A percentile compares a stretch with the other conserved stretches of the same genome.
Conservation (phyloP, 371 early-diverging fungal genomes). For the Ordospora colligata region DNA sequence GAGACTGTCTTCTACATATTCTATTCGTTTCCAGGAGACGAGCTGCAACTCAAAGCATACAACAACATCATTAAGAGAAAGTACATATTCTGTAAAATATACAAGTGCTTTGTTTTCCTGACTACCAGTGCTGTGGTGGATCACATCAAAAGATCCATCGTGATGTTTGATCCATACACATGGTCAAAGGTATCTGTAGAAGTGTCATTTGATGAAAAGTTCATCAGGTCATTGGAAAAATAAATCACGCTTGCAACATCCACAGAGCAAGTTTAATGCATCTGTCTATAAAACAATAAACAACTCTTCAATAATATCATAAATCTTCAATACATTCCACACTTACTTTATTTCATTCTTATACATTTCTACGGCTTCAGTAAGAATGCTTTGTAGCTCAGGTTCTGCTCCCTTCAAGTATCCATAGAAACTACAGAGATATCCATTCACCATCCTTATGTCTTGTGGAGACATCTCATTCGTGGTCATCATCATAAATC, state of each 20-base stretch:
- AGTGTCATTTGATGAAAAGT: constrained; percentile 42
- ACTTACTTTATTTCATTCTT: not conserved
- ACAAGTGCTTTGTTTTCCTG: constrained; percentile 36
- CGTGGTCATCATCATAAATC: not conserved
- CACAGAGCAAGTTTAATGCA: not conserved
- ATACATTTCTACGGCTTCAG: not conserved
- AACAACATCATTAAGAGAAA: constrained; percentile 73
- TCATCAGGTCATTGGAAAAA: constrained; percentile 34
- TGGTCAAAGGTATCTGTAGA: constrained; percentile 49
- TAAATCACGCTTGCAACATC: not conserved
- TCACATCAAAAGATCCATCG: constrained; percentile 29
- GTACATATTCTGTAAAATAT: constrained; percentile 78
- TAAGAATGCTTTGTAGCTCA: not conserved
- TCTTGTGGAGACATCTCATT: not conserved
- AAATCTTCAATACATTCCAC: not conserved
- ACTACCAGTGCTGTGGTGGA: constrained; percentile 23
- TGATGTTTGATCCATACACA: constrained; percentile 50
- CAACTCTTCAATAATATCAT: too few species aligned
- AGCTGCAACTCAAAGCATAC: constrained; percentile 77
- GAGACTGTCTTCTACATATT: constrained; percentile 85
- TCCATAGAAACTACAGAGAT: constrained; percentile 7
- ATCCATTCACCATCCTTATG: not conserved
- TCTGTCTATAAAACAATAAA: too few species aligned
- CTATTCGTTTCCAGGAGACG: constrained; percentile 75
- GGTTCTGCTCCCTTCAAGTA: not conserved